Conservation (phyloP, 202 grass and related monocot species). For the Schoenoplectus tabernaemontani region DNA sequence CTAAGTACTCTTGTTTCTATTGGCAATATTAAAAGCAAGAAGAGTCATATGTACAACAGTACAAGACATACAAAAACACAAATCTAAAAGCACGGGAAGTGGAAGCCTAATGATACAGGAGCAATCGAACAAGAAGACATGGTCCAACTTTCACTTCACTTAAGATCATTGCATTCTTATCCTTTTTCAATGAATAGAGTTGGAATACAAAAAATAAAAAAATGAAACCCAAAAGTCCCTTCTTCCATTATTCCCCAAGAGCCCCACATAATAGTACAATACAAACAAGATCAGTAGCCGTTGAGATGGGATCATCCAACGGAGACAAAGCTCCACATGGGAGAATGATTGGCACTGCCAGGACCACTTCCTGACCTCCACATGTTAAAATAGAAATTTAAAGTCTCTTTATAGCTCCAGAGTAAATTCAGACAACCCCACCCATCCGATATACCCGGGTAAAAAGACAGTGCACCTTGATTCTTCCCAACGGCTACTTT, state of each 20-base stretch:
- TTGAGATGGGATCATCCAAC: slow-evolving; percentile 24
- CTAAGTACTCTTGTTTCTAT: slow-evolving; percentile 9
- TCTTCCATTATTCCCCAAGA: not conserved
- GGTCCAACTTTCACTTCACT: slow-evolving; percentile 13
- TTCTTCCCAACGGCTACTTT: slow-evolving; percentile 31
- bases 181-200: not conserved
- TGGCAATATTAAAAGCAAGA: not conserved
- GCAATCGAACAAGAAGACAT: slow-evolving; percentile 5
- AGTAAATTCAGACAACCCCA: not conserved
- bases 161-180: not conserved
- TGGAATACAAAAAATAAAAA: not conserved
- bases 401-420: not conserved
- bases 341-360: not conserved
- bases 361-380: slow-evolving; percentile 12
- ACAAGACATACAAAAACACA: not conserved
- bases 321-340: not conserved
- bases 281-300: slow-evolving; percentile 15
- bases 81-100: not conserved
- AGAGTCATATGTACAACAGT: not conserved
- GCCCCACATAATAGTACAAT: not conserved
- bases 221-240: not conserved
- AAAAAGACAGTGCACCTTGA: slow-evolving; percentile 4
- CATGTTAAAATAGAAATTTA: not conserved
- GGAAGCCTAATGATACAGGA: not conserved
- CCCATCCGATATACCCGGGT: not conserved